Evolutionary conservation across 768 basidiomycete species (phyloP), one percentile per base, ranked within the genome.

Genomic region (Podaxis pistillaris): DNA sequence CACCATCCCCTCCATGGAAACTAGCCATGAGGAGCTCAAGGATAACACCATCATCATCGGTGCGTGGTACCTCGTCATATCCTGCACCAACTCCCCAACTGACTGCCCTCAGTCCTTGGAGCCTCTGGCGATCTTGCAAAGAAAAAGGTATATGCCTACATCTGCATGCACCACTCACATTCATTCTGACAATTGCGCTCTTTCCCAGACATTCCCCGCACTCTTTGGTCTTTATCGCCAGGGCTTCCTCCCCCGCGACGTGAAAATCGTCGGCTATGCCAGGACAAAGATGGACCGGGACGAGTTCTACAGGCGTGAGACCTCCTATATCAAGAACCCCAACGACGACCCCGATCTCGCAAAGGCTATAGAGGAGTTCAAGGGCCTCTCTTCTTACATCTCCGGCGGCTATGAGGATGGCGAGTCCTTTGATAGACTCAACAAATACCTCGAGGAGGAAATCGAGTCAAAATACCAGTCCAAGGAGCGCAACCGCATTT

Each of bases 81-180:
- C 26, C 9, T 8, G 13, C 30, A 33, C 30, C 8, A 3, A 15
- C 11, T 24, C 46, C 19, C 49, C 36, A 13, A 44, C 53, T 54
- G 5, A 58, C 52, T 33, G 37, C 41, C 40, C 59, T 9, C 71
- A 94, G 96, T 98, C 58, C 86, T 96, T 64, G 96, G 96, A 61
- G 96, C 96, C 2, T 96, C 94, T 60, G 96, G 96, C 44, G 96
- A 99, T 81, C 83, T 99, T 51, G 96, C 96, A 66, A 96, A 97
- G 89, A 99, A 99, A 81, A 99, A 99, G 86, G 95, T 87, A 54
- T 53, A 72, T 36, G 47, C 51, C 55, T 54, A 60, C 55, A 33
- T 46, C 46, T 33, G 40, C 37, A n/a, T 60, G 47, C 36, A 26
- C n/a, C 1, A 40, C 15, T 28, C 67, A 19, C 13, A 15, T n/a